A percentile compares a stretch with the other conserved stretches of the same genome.
Evolutionary conservation across 139 green algal genomes (phyloP).

Genomic region (Tetradesmus lagerheimii): DNA sequence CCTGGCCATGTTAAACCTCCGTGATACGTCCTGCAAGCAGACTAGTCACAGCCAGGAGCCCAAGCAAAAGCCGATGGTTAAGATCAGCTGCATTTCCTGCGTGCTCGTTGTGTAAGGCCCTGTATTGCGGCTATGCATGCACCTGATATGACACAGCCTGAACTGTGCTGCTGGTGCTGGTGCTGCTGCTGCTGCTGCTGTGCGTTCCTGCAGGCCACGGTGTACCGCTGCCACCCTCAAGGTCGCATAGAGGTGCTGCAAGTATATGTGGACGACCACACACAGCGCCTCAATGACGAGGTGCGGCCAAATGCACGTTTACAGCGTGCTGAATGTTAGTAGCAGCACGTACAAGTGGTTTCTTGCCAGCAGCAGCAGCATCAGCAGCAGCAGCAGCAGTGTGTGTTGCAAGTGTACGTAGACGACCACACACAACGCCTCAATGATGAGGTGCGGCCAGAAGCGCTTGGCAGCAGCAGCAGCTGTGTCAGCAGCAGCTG

Average conservation of each 20-base stretch:
- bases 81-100: neutral
- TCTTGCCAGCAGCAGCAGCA: neutral
- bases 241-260: constrained; percentile 71
- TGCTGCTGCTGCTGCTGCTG: constrained; percentile 6
- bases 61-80: no score
- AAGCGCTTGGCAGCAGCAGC: no score
- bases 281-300: constrained; percentile 42
- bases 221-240: constrained; percentile 69
- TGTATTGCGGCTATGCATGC: no score
- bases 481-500: neutral
- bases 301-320: no score
- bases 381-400: neutral
- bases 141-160: no score
- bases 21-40: no score
- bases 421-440: constrained; percentile 68
- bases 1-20: no score
- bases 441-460: neutral
- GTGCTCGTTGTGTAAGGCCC: neutral
- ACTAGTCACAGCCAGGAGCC: neutral
- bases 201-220: constrained; percentile 62
- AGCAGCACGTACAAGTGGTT: no score
- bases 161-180: neutral
- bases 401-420: constrained; percentile 71
- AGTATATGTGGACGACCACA: constrained; percentile 71
- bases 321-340: no score